Conservation (phyloP, 345 rosid genomes). For the Acer negundo region DNA sequence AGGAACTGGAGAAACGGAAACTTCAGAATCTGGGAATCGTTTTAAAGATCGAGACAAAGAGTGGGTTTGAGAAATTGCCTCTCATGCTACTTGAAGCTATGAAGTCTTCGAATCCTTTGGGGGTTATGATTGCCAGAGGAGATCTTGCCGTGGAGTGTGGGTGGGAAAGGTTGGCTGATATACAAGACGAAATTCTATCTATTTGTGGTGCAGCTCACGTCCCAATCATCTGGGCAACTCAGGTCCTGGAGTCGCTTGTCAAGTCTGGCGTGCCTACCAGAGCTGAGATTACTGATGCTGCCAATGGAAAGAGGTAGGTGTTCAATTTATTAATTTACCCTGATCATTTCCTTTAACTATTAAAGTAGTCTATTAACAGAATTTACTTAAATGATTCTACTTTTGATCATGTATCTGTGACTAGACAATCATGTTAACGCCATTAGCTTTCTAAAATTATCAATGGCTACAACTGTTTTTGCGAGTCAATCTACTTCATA, state of each 20-base stretch:
- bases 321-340: neutral
- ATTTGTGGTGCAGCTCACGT: conserved; percentile 49
- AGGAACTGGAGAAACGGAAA: conserved; percentile 54
- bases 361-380: neutral
- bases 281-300: conserved; percentile 78
- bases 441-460: neutral
- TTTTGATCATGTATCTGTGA: neutral
- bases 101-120: conserved; percentile 64
- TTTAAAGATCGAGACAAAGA: conserved; percentile 63
- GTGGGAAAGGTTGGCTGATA: conserved; percentile 66
- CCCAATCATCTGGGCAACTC: conserved; percentile 75
- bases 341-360: neutral
- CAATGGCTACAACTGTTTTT: neutral
- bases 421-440: neutral
- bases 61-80: conserved; percentile 56
- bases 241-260: conserved; percentile 70
- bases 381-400: neutral
- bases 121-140: conserved; percentile 77
- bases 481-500: neutral
- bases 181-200: conserved; percentile 68
- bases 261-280: conserved; percentile 67
- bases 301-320: conserved; percentile 52
- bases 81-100: conserved; percentile 59
- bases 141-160: conserved; percentile 87
- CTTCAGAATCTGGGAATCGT: conserved; percentile 54